Base-by-base conservation (phyloP, 176 grass and related monocot species). In the Typha latifolia region DNA sequence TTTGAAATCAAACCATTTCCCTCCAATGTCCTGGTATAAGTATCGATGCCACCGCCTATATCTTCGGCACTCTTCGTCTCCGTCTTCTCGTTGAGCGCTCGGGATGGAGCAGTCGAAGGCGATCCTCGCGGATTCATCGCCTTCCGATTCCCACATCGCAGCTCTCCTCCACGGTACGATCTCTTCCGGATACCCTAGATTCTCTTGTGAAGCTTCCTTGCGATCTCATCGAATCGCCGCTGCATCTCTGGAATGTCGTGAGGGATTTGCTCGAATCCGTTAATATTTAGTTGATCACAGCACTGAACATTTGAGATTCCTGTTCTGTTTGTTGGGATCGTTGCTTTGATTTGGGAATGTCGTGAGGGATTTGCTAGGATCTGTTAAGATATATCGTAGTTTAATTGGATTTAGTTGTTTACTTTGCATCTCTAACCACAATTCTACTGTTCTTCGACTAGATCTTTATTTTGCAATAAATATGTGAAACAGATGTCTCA, bases 401-500 rank as follows among this genome's bases (percentile, higher is more conserved):
- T 43, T 43, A 43, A 43, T 43, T 43, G 5, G 37, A 43, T 43
- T 9, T 43, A 43, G 37, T 43, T 43, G 8, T 43, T 43, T 43
- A 43, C 9, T 43, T 43, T 43, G 9, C 10, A 59, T 59, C 53
- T 59, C n/a, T 59, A 11, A 6, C n/a, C 53, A 19, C n/a, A 3
- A 59, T 59, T 21, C 9, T 18, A 59, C 14, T 7, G 53, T 22
- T 59, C 20, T 19, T 59, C 20, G 0, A 19, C 16, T 9, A 19
- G 20, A 59, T 59, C 53, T 21, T 59, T 16, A 19, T 59, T 19
- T 59, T 16, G 53, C n/a, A 6, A 59, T 21, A 43, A 43, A 9
- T 43, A 1, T 43, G 37, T 43, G 37, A 43, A 11, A 76, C 93
- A 96, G 93, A 96, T 34, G 48, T 88, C 51, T 96, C 88, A 71